Evolutionary conservation across 352 stramenopile species (phyloP).

Genomic region (Globisporangium emineosum): DNA sequence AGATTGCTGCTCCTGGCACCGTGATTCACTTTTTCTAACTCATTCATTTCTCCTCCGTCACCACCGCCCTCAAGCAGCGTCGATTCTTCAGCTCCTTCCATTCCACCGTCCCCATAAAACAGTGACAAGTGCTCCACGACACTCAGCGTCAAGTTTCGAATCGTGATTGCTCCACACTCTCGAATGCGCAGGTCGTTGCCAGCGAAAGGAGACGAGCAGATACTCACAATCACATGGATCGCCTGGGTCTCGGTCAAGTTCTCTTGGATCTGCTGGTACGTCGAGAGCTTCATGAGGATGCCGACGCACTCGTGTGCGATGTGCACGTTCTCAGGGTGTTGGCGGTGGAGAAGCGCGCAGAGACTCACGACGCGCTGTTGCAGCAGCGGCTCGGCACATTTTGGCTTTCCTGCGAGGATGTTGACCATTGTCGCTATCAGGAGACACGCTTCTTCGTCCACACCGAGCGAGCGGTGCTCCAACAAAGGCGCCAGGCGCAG

Average conservation of each 20-base stretch:
- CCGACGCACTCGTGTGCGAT: conserved; percentile 46
- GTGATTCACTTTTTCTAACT: neutral
- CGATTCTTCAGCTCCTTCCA: conserved; percentile 18
- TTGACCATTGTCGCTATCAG: conserved; percentile 36
- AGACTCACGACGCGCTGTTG: conserved; percentile 51
- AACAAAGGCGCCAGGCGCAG: conserved; percentile 42
- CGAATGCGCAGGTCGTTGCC: conserved; percentile 31
- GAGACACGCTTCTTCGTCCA: conserved; percentile 38
- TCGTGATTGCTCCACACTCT: conserved; percentile 50
- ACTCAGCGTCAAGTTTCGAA: conserved; percentile 68
- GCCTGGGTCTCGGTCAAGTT: conserved; percentile 55
- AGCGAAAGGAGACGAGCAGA: conserved; percentile 33
- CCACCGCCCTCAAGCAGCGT: conserved; percentile 12
- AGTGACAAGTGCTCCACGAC: conserved; percentile 52
- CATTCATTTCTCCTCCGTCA: conserved; percentile 7
- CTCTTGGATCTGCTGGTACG: conserved; percentile 62
- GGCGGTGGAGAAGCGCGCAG: conserved; percentile 47
- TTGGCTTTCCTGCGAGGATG: conserved; percentile 46
- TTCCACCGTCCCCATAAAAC: conserved; percentile 39
- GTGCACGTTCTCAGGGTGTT: conserved; percentile 25
- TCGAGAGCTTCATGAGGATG: conserved; percentile 61
- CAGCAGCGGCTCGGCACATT: conserved; percentile 44
- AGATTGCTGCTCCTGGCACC: neutral
- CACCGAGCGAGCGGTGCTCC: conserved; percentile 39
- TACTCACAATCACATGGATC: conserved; percentile 55